Evolutionary conservation across 345 rosid genomes (phyloP), one percentile per base, ranked within the genome.

Genomic region (Ceriops decandra): DNA sequence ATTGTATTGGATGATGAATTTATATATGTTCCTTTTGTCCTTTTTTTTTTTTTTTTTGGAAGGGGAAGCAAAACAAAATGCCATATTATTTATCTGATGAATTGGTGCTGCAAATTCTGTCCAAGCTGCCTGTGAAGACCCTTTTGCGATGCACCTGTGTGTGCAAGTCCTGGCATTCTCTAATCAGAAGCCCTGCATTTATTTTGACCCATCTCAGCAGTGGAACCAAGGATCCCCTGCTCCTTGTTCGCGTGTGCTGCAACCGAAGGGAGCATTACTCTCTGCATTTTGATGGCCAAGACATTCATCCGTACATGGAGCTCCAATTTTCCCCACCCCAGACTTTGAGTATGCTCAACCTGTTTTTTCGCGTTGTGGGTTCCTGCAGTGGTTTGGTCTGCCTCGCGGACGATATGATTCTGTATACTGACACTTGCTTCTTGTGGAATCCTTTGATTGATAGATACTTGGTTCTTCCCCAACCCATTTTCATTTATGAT

Each of bases 401-500:
- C 60, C 60, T 66, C 16, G 33, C 54, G 17, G 42, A 66, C 21
- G 21, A 32, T 7, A 20, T 52, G 13, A 52, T 52, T 13, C 2
- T 58, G n/a, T 10, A 9, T 19, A 19, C 38, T 38, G 28, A 52
- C 60, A 66, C 60, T 5, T 27, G n/a, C 60, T 5, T 52, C 5
- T n/a, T 66, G 28, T 66, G 69, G 69, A 66, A 53, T 27, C 60
- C 69, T 1, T n/a, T 42, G 7, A 53, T 66, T 35, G 15, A 59
- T 15, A 53, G 53, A 24, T 30, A 35, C 47, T 26, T 52, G n/a
- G 24, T 20, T 9, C 69, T 66, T 6, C 69, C 60, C 20, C 20
- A 19, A 24, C 69, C 31, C 5, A 32, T 22, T 20, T 22, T 66
- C 60, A 32, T 31, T 22, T 52, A 52, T 5, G 60, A 66, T 9